Percentiles rank a stretch among this genome's conserved stretches.
These are phyloP conservation scores for Eucalyptus pauciflora DNA, from an alignment of 345 rosid species.

Conservation along the genomic window DNA sequence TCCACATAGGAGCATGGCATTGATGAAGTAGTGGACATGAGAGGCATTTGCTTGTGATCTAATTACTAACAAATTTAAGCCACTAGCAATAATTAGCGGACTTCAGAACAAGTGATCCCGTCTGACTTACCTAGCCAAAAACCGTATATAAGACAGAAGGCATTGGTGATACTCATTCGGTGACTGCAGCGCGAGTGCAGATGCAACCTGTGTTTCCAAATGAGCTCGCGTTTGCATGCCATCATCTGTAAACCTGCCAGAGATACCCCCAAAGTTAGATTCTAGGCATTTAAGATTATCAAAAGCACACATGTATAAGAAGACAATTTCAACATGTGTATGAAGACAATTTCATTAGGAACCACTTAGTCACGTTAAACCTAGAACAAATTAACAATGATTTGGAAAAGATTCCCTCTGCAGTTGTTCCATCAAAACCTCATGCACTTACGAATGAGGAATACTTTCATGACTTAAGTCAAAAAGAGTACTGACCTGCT, in stretches of 20 bases:
- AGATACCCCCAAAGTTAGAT: neutral
- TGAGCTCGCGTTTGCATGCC: conserved; percentile 95
- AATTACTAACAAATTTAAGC: neutral
- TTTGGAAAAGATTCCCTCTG: neutral
- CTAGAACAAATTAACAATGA: neutral
- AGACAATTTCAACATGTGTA: neutral
- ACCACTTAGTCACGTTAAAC: neutral
- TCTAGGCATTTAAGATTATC: neutral
- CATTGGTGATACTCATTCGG: conserved; percentile 88
- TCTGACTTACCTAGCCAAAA: conserved; percentile 63
- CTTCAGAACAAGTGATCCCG: neutral
- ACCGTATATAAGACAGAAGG: conserved; percentile 87
- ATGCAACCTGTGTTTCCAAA: conserved; percentile 93
- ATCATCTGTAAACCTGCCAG: conserved; percentile 82
- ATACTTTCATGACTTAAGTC: neutral
- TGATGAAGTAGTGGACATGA: neutral
- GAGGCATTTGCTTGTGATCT: neutral
- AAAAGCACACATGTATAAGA: neutral
- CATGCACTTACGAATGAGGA: neutral
- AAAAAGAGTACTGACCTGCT: conserved; percentile 49
- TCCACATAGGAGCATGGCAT: neutral
- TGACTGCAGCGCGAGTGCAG: conserved; percentile 76
- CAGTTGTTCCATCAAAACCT: neutral
- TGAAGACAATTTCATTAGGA: neutral
- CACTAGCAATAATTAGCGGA: neutral